Evolutionary conservation across 164 flowering plant species (phyloP).

Genomic region (Malania oleifera): DNA sequence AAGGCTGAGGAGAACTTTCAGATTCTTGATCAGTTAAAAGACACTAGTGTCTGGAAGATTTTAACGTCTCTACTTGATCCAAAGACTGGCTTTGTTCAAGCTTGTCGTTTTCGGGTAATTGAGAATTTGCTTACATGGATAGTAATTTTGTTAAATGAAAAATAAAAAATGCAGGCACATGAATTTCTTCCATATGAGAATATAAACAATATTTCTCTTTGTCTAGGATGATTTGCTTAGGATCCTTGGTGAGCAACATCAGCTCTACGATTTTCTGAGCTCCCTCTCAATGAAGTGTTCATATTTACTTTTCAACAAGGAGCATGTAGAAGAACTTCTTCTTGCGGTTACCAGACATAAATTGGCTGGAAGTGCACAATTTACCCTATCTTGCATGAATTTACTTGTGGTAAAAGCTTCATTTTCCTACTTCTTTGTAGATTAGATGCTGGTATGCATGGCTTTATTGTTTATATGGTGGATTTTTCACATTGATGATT

Average conservation of each 20-base stretch:
- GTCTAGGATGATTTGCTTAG: slow-evolving; percentile 82
- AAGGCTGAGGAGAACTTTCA: slow-evolving; percentile 84
- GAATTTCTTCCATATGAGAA: background rate
- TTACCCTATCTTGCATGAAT: slow-evolving; percentile 61
- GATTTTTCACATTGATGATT: background rate
- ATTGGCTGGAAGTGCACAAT: slow-evolving; percentile 46
- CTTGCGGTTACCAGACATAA: slow-evolving; percentile 47
- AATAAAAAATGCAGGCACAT: too few relatives aligned
- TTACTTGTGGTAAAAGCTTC: slow-evolving; percentile 65
- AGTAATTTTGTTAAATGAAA: background rate
- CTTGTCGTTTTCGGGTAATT: slow-evolving; percentile 57
- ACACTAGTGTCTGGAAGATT: slow-evolving; percentile 83
- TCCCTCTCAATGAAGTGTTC: slow-evolving; percentile 78
- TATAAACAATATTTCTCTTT: background rate
- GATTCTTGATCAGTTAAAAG: slow-evolving; percentile 83
- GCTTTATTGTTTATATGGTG: background rate
- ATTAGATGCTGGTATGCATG: background rate
- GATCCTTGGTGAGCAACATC: slow-evolving; percentile 79
- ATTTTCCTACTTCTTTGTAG: background rate
- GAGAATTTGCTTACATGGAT: background rate
- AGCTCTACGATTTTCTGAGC: slow-evolving; percentile 71
- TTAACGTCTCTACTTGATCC: slow-evolving; percentile 65
- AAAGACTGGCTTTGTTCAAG: slow-evolving; percentile 48
- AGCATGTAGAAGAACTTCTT: slow-evolving; percentile 75
- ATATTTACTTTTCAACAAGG: slow-evolving; percentile 81